Evolutionary conservation across 2,329 filamentous ascomycete species (phyloP).

Genomic region (Phaeophleospora eucalypticola): DNA sequence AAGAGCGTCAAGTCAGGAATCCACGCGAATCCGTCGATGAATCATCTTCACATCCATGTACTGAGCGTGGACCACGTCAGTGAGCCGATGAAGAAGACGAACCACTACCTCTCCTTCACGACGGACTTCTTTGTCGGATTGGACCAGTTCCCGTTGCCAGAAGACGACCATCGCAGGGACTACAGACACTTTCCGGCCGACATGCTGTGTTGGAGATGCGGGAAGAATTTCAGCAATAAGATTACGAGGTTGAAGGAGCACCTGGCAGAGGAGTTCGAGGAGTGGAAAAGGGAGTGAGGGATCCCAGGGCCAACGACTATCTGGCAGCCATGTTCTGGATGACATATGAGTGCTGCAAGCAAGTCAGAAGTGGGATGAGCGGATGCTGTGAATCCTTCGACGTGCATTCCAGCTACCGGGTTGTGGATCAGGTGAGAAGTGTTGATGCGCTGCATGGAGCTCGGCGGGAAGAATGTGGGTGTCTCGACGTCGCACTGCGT

Average conservation of each 20-base stretch:
- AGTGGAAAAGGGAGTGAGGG: constrained; percentile 63
- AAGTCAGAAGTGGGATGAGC: neutral
- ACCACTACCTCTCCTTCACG: constrained; percentile 90
- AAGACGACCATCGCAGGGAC: constrained; percentile 60
- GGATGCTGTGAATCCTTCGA: neutral
- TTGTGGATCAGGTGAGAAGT: neutral
- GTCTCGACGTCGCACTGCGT: neutral
- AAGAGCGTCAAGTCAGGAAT: constrained; percentile 72
- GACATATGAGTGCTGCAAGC: too few species aligned
- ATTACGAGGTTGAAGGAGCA: constrained; percentile 71
- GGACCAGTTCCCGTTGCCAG: constrained; percentile 70
- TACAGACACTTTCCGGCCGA: constrained; percentile 58
- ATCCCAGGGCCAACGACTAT: too few species aligned
- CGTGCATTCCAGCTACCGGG: constrained; percentile 3
- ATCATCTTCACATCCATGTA: constrained; percentile 85
- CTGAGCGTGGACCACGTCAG: constrained; percentile 76
- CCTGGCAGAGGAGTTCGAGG: constrained; percentile 67
- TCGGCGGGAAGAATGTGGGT: neutral
- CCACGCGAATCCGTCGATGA: constrained; percentile 88
- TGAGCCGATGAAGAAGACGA: constrained; percentile 67
- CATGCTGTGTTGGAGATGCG: constrained; percentile 82
- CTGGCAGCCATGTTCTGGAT: too few species aligned
- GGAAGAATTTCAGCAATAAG: constrained; percentile 65
- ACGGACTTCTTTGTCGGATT: constrained; percentile 78
- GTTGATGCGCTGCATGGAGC: neutral